These are phyloP conservation scores for Calamus simplicifolius DNA, from an alignment of 176 grass and related monocot genomes.

Conservation along the genomic window DNA sequence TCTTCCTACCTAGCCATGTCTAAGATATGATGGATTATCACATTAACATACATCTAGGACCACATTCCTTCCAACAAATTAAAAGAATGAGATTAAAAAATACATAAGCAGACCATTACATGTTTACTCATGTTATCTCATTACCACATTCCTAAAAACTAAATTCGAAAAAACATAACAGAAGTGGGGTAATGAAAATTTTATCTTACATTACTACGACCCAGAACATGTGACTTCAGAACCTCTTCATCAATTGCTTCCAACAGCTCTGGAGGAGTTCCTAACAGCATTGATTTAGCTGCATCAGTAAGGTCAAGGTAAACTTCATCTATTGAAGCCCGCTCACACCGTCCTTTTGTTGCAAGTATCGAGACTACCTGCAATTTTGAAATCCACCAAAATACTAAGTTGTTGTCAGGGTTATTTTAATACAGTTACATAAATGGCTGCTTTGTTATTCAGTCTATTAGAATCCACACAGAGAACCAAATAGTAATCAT, in stretches of 20 bases:
- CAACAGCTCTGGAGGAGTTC: slow-evolving; percentile 39
- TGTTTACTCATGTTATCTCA: no score
- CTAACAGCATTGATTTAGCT: slow-evolving; percentile 70
- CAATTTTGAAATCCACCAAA: slow-evolving; percentile 1
- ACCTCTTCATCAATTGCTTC: slow-evolving; percentile 44
- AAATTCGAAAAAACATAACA: no score
- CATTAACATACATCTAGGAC: no score
- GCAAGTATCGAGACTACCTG: slow-evolving; percentile 75
- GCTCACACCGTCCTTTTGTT: slow-evolving; percentile 80
- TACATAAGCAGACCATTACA: no score
- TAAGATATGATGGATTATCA: no score
- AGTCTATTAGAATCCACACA: no score
- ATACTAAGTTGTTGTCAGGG: not conserved
- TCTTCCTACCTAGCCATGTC: no score
- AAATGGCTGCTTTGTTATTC: not conserved
- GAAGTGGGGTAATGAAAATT: no score
- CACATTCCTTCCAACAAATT: no score
- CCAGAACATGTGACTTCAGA: slow-evolving; percentile 64
- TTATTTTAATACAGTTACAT: not conserved
- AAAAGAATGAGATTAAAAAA: no score
- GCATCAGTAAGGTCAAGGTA: slow-evolving; percentile 93
- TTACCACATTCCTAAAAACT: no score
- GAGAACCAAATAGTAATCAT: not conserved
- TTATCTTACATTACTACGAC: slow-evolving; percentile 50
- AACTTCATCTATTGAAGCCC: slow-evolving; percentile 91